A percentile compares a stretch with the other conserved stretches of the same genome.
Conservation (phyloP, 108 stramenopile species). For the Seminavis robusta region DNA sequence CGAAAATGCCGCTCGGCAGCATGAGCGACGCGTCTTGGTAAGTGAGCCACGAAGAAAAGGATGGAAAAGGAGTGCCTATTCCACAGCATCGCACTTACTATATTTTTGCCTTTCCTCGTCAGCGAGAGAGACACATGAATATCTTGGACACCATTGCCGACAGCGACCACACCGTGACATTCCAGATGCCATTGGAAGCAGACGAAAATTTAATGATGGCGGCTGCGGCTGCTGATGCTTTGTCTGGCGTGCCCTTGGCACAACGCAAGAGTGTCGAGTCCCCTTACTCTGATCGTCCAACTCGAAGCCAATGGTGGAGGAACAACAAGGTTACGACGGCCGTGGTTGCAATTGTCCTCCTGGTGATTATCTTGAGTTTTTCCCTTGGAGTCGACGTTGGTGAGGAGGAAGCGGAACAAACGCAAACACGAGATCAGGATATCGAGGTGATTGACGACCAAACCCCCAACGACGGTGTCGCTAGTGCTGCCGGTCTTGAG, state of each 20-base stretch:
- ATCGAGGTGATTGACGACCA: no score
- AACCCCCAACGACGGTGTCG: neutral
- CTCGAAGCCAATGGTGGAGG: neutral
- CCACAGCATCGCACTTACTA: no score
- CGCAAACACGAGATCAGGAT: neutral
- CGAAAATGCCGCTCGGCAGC: conserved; percentile 14
- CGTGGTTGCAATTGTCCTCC: neutral
- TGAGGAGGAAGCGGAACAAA: neutral
- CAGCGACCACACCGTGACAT: neutral
- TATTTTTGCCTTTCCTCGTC: no score
- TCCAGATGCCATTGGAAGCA: no score
- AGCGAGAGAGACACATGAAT: conserved; percentile 20
- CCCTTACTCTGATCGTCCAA: neutral
- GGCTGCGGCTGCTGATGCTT: conserved; percentile 2
- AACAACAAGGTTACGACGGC: no score
- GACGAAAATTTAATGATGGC: neutral
- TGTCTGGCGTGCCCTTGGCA: conserved; percentile 7
- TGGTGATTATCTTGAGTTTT: neutral
- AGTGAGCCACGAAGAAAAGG: no score
- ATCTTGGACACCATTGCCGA: conserved; percentile 16
- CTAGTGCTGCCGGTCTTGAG: neutral
- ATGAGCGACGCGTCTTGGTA: conserved; percentile 10
- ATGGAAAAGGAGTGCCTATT: no score
- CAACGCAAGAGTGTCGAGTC: neutral
- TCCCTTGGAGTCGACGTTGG: neutral